Percentiles rank a stretch among this genome's conserved stretches.
Evolutionary conservation across 202 grass and related monocot species (phyloP).

Genomic region (Schoenoplectus triqueter): DNA sequence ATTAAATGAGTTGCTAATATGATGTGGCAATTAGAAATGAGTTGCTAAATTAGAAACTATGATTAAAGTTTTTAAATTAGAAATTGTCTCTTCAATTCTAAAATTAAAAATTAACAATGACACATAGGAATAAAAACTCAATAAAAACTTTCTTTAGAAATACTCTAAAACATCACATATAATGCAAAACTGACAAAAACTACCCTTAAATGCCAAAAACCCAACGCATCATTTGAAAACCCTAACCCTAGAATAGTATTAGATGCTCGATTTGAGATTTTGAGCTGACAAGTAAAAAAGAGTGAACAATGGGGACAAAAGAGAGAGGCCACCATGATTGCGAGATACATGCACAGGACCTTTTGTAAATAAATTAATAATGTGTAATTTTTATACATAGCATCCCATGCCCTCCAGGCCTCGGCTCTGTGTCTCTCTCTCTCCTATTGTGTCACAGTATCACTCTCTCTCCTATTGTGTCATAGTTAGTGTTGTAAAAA

Average conservation of each 20-base stretch:
- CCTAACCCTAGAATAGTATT: conserved; percentile 40
- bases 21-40: too few species aligned
- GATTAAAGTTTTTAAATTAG: too few species aligned
- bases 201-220: conserved; percentile 32
- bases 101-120: too few species aligned
- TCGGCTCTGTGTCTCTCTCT: background rate
- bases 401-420: conserved; percentile 10
- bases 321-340: conserved; percentile 36
- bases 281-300: conserved; percentile 5
- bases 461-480: background rate
- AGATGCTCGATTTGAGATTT: conserved; percentile 32
- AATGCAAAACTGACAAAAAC: conserved; percentile 30
- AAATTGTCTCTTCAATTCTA: too few species aligned
- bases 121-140: too few species aligned
- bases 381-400: conserved; percentile 4
- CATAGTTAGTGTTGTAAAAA: too few species aligned
- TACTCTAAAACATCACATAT: too few species aligned
- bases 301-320: conserved; percentile 23
- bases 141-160: too few species aligned
- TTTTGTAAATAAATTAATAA: conserved; percentile 40
- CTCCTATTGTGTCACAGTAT: background rate
- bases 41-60: too few species aligned
- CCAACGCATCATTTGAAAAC: conserved; percentile 32
- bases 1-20: too few species aligned
- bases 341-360: conserved; percentile 43